These are phyloP conservation scores for Trametes punicea DNA, from an alignment of 768 basidiomycete species.

Conservation along the genomic window DNA sequence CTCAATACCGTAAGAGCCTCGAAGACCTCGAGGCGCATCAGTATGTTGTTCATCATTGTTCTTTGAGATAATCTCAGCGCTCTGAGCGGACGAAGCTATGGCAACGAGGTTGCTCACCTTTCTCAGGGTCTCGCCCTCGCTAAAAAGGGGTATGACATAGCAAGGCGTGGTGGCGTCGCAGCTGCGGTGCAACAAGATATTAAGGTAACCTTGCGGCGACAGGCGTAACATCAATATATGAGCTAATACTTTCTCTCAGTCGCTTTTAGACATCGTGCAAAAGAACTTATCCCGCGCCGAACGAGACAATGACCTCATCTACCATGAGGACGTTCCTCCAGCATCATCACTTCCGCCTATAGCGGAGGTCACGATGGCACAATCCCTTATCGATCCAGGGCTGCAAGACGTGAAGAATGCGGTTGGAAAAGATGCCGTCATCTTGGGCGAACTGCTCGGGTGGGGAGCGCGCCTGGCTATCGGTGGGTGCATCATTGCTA, in stretches of 20 bases:
- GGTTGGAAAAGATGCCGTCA: constrained; percentile 49
- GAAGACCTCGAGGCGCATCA: constrained; percentile 81
- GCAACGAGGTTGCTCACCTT: constrained; percentile 80
- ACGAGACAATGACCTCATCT: constrained; percentile 94
- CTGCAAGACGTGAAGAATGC: constrained; percentile 56
- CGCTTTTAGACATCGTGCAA: constrained; percentile 68
- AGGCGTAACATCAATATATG: background rate
- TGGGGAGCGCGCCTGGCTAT: constrained; percentile 91
- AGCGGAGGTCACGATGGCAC: constrained; percentile 61
- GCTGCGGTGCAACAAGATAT: constrained; percentile 71
- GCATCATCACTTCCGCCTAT: constrained; percentile 64
- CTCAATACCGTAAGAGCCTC: constrained; percentile 83
- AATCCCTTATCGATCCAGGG: constrained; percentile 51
- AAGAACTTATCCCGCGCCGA: constrained; percentile 67
- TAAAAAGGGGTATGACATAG: constrained; percentile 66
- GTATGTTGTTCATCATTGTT: constrained; percentile 34
- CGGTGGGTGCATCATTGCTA: constrained; percentile 47
- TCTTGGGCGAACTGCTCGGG: constrained; percentile 74
- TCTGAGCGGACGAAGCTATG: too few species aligned
- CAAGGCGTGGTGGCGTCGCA: constrained; percentile 59
- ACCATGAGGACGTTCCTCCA: constrained; percentile 84
- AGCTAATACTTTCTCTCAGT: constrained; percentile 44
- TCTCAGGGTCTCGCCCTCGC: constrained; percentile 61
- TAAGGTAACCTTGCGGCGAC: constrained; percentile 48
- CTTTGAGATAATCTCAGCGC: background rate